Evolutionary conservation across 768 basidiomycete species (phyloP), one percentile per base, ranked within the genome.

Genomic region (Lactarius sanguifluus): DNA sequence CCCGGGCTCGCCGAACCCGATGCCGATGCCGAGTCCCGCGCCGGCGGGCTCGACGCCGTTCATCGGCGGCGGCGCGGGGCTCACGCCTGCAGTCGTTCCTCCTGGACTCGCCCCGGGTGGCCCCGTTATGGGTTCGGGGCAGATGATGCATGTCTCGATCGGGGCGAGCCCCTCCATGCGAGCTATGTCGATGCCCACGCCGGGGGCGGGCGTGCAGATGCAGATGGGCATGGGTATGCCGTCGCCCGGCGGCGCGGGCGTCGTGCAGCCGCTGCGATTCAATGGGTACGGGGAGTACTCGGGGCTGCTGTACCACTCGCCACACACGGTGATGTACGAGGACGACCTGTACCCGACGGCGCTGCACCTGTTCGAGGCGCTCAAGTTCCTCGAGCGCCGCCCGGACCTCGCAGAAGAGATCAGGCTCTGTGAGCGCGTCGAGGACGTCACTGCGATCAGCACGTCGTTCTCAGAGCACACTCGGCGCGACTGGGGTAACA

Each of bases 321-420:
- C 79, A 1, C 85, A 91, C 70, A 80, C 79, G 5, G 81, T 94
- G 25, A 62, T 85, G 61, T 87, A 85, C 74, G 74, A 79, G 41
- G 79, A 84, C 38, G 78, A 77, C 61, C 74, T 76, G 50, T 94
- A 87, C 70, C 89, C 89, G 2, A 88, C 85, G 2, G 91, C 88
- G 12, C 75, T 86, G 71, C 91, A 93, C 70, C 80, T 93, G n/a
- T 82, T 85, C 62, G 90, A 93, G 75, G 90, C 90, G 10, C 78
- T 89, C 72, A 89, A 89, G 73, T 93, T 86, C 74, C 71, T 85
- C 43, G 79, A 80, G 2, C 74, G 78, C 25, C 77, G 79, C 3
- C 84, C 83, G 0, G 74, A 83, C 0, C 70, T 89, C 20, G 85
- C 85, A 13, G 86, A 90, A 63, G 70, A 71, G 34, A 87, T 92